These are phyloP conservation scores for Paecilomyces sp. DNA, from an alignment of 2,329 filamentous ascomycete species.

Conservation along the genomic window DNA sequence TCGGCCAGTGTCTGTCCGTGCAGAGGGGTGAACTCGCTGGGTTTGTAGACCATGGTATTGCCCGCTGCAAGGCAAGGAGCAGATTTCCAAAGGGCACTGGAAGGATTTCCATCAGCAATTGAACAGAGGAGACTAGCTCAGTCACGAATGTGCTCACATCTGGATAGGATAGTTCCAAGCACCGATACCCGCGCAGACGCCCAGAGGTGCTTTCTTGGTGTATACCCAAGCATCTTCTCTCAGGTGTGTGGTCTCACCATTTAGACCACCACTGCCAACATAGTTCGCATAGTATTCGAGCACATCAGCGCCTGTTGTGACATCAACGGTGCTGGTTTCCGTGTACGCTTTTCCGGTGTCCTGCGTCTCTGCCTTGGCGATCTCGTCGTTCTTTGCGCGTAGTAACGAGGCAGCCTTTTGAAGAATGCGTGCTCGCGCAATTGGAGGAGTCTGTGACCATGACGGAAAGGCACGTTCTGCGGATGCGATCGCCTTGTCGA, in stretches of 20 bases:
- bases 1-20: constrained; percentile 69
- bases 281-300: constrained; percentile 81
- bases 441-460: constrained; percentile 71
- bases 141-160: constrained; percentile 42
- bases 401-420: constrained; percentile 68
- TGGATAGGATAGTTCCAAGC: constrained; percentile 93
- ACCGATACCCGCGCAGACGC: constrained; percentile 79
- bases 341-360: constrained; percentile 83
- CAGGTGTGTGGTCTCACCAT: constrained; percentile 70
- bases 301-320: constrained; percentile 76
- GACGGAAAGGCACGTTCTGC: constrained; percentile 64
- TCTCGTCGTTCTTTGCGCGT: constrained; percentile 68
- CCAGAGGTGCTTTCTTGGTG: constrained; percentile 72
- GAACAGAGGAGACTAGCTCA: neutral
- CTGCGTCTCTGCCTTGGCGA: constrained; percentile 71
- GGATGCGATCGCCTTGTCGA: constrained; percentile 65
- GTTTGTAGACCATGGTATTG: constrained; percentile 88
- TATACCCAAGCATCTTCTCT: constrained; percentile 74
- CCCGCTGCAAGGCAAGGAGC: constrained; percentile 78
- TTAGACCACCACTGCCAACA: constrained; percentile 68
- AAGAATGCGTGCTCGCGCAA: constrained; percentile 69
- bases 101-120: constrained; percentile 3
- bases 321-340: constrained; percentile 77
- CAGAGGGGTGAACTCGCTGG: constrained; percentile 79
- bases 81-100: constrained; percentile 72